Evolutionary conservation across 2,329 filamentous ascomycete species (phyloP), one percentile per base, ranked within the genome.

Genomic region (Alternaria tenuissima): DNA sequence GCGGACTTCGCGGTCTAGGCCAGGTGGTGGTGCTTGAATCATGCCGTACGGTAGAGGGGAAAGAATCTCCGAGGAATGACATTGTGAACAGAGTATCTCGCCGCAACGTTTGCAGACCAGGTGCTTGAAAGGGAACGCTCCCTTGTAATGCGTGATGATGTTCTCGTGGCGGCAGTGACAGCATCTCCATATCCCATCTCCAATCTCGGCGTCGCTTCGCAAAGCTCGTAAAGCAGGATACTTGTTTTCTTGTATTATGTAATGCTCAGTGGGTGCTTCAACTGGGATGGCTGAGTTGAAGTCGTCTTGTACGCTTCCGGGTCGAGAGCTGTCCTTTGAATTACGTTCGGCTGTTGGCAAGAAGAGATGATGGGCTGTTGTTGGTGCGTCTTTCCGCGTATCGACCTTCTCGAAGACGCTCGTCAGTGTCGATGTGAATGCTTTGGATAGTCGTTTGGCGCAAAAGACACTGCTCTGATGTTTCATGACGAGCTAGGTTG

Each of bases 141-240:
- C 63, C 7, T 46, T 49, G 38, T 53, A 64, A 52, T 67, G 65
- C 4, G 53, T 56, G 1, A 68, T 32, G 34, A 61, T 60, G 63
- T 68, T 68, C 42, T 64, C 59, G 36, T 64, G 57, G 8, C 44
- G 63, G 26, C 63, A 68, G 24, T 59, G 51, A 11, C 61, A 66
- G 51, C 63, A 68, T 12, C 64, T 46, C 65, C 63, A 68, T 5
- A 66, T 36, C 4, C 63, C 65, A 28, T 68, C 61, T 4, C 65
- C 63, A 24, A 64, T 61, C n/a, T 68, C 63, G 5, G 20, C 57
- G 44, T 68, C 65, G 7, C 59, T 60, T 11, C 52, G 46, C 30
- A 68, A 39, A 14, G 63, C 55, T 14, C 63, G 61, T 3, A 68
- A 14, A 44, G 34, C 43, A 5, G 63, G 65, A 30, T 66, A 66